Conservation (phyloP, 1,284 basidiomycete species). For the Athelia psychrophila region DNA sequence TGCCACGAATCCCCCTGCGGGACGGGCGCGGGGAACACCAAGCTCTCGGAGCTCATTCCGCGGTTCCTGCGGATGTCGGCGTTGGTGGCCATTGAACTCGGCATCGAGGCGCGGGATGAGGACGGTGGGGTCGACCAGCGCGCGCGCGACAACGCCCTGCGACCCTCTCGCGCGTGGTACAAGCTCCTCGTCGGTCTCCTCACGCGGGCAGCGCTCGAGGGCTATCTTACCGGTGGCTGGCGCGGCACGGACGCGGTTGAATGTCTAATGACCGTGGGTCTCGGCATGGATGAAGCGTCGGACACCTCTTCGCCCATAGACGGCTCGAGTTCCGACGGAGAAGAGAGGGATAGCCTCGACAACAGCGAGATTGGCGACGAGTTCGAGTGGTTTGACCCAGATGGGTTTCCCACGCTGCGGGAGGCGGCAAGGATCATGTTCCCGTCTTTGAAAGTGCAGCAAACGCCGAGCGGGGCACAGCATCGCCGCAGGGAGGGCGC, state of each 20-base stretch:
- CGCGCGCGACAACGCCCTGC: slow-evolving; percentile 47
- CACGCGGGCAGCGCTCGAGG: slow-evolving; percentile 77
- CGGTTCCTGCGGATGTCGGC: slow-evolving; percentile 74
- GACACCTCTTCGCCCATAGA: slow-evolving; percentile 11
- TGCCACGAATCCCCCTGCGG: slow-evolving; percentile 6
- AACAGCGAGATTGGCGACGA: slow-evolving; percentile 25
- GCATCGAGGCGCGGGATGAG: slow-evolving; percentile 52
- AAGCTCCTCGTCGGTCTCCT: slow-evolving; percentile 70
- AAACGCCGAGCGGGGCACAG: slow-evolving; percentile 14
- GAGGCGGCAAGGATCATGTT: slow-evolving; percentile 71
- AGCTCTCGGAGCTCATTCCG: slow-evolving; percentile 64
- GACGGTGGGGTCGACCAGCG: slow-evolving; percentile 29
- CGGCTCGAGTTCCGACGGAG: slow-evolving; percentile 8
- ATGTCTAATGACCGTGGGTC: slow-evolving; percentile 69
- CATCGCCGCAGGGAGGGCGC: slow-evolving; percentile 31
- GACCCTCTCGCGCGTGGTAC: slow-evolving; percentile 78
- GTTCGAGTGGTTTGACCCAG: slow-evolving; percentile 67
- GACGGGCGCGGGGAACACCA: slow-evolving; percentile 48
- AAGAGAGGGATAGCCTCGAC: slow-evolving; percentile 6
- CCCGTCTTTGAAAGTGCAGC: slow-evolving; percentile 44
- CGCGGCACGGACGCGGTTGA: slow-evolving; percentile 67
- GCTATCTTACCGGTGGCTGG: slow-evolving; percentile 80
- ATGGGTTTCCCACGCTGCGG: slow-evolving; percentile 65
- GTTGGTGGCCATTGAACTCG: slow-evolving; percentile 69
- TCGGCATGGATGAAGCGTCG: slow-evolving; percentile 38